Base-by-base conservation (phyloP, 2,329 filamentous ascomycete genomes). In the Cladorrhinum sp. region DNA sequence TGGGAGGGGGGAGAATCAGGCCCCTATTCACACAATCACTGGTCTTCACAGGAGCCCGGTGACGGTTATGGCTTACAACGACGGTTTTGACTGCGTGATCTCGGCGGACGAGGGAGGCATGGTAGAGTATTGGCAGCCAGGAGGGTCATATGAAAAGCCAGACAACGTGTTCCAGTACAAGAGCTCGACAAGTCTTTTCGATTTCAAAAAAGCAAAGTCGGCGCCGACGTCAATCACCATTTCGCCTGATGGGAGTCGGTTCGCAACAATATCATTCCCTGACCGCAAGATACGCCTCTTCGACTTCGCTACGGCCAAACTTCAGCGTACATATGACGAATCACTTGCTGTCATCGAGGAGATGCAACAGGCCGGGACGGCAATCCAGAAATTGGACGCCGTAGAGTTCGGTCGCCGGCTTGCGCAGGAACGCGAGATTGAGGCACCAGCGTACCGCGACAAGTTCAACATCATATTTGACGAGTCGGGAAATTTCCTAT, bases 141-240 rank as follows among this genome's bases (percentile, higher is more conserved):
- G 84, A 64, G 87, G 85, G 1, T 86, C 80, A 41, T 97, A 92
- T 73, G 92, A 96, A 70, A 97, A 98, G 74, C 95, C 95, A 0
- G 88, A 92, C 67, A 92, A 86, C 56, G 92, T 99, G 18, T 99
- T 96, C 72, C 84, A 91, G 66, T 91, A 92, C 77, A 99, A 99
- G 77, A 96, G 92, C 71, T 88, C 90, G 1, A 99, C 95, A 2
- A 95, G 91, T 69, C 81, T 99, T 1, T 99, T 98, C 71, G 93
- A 96, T 57, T 98, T 99, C 78, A 98, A 96, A 71, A 98, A 97
- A 76, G 85, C 91, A 55, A 98, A 96, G 74, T 90, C 92, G 0
- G 84, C 89, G 0, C 93, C 93, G 0, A 85, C 87, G 3, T 91
- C 90, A 10, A 79, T 99, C 53, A 91, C 90, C 0, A 84, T 99